Percentiles rank a stretch among this genome's conserved stretches.
Conservation (phyloP, 352 stramenopile genomes). For the Thalassiosira ordinaria region DNA sequence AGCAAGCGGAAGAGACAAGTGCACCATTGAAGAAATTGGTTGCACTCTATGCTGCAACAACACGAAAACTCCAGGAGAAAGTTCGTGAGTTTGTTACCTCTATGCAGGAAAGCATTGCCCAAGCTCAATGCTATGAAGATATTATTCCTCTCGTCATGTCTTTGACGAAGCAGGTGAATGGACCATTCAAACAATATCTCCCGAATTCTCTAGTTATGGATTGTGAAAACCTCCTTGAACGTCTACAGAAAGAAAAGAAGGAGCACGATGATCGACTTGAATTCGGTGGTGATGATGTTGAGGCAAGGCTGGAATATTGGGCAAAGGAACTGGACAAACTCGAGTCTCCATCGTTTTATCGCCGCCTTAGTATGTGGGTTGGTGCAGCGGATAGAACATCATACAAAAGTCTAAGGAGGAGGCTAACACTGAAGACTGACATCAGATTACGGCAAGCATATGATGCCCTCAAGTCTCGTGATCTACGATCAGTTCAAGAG, state of each 20-base stretch:
- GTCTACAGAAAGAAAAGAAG: conserved; percentile 40
- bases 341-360: conserved; percentile 11
- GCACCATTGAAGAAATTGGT: conserved; percentile 1
- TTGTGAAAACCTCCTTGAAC: conserved; percentile 38
- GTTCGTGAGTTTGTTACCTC: conserved; percentile 13
- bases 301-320: conserved; percentile 44
- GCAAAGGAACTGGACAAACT: conserved; percentile 39
- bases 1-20: conserved; percentile 26
- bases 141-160: conserved; percentile 36
- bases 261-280: conserved; percentile 51
- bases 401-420: conserved; percentile 42
- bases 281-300: conserved; percentile 38
- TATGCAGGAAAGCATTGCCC: conserved; percentile 10
- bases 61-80: conserved; percentile 12
- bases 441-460: conserved; percentile 21
- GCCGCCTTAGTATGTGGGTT: background rate
- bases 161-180: conserved; percentile 50
- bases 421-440: conserved; percentile 32
- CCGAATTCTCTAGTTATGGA: conserved; percentile 27
- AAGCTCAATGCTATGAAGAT: conserved; percentile 59
- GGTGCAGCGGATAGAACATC: conserved; percentile 15
- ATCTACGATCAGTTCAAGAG: conserved; percentile 54
- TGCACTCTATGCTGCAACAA: conserved; percentile 23
- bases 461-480: conserved; percentile 35
- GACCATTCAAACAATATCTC: conserved; percentile 38